Percentiles rank a stretch among this genome's conserved stretches.
Evolutionary conservation across 2,329 filamentous ascomycete genomes (phyloP).

Genomic region (Chlorencoelia australis): DNA sequence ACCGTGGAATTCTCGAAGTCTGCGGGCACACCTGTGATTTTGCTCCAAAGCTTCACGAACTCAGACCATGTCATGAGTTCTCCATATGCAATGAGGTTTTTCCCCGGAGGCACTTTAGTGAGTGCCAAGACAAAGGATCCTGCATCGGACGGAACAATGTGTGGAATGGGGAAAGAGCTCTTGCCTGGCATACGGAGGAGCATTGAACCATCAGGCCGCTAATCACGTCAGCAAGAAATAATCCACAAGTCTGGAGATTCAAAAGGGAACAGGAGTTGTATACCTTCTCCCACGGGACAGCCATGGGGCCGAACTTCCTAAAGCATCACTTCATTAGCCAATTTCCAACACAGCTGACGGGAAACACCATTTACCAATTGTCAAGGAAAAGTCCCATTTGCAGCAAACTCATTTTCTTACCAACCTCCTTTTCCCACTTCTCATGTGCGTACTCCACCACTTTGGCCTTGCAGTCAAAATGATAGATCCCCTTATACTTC

Average conservation of each 20-base stretch:
- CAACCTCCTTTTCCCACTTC: not conserved
- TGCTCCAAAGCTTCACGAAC: slow-evolving; percentile 13
- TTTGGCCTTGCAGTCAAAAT: slow-evolving; percentile 43
- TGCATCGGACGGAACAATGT: too few species aligned
- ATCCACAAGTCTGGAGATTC: not conserved
- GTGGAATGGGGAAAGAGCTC: not conserved
- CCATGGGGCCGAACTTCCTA: not conserved
- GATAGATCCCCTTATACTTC: slow-evolving; percentile 38
- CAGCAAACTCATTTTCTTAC: not conserved
- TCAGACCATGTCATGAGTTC: slow-evolving; percentile 12
- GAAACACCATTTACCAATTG: not conserved
- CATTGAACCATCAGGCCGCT: not conserved
- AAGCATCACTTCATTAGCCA: too few species aligned
- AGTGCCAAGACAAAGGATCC: slow-evolving; percentile 25
- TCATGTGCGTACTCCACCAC: slow-evolving; percentile 14
- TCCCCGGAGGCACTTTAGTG: slow-evolving; percentile 18
- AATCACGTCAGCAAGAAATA: too few species aligned
- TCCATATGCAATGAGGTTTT: slow-evolving; percentile 14
- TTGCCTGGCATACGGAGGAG: not conserved
- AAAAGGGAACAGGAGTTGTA: not conserved
- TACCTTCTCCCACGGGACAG: not conserved
- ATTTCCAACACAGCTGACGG: too few species aligned
- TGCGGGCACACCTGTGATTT: slow-evolving; percentile 8
- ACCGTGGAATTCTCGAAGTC: slow-evolving; percentile 11
- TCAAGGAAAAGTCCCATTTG: not conserved